Conservation (phyloP, 306 rosid species). For the Cicer arietinum region DNA sequence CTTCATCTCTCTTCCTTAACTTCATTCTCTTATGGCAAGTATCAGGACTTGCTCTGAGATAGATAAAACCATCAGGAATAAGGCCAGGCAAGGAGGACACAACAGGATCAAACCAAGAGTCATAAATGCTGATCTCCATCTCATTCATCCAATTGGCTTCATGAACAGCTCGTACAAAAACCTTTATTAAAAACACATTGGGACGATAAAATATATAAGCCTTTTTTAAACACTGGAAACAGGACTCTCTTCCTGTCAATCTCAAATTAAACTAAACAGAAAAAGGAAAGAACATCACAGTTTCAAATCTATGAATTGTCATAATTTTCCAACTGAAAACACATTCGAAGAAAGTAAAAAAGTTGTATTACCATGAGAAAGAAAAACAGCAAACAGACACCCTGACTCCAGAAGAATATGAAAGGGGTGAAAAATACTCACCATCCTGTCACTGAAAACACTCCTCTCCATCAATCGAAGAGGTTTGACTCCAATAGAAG, state of each 20-base stretch:
- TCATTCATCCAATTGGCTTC: conserved; percentile 99
- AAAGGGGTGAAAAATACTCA: conserved; percentile 47
- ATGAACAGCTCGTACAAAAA: conserved; percentile 95
- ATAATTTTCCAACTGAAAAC: conserved; percentile 16
- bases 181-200: conserved; percentile 60
- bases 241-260: conserved; percentile 39
- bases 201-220: conserved; percentile 51
- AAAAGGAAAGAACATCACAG: conserved; percentile 42
- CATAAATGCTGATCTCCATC: conserved; percentile 98
- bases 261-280: conserved; percentile 38
- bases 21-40: conserved; percentile 96
- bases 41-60: conserved; percentile 98
- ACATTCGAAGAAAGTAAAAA: conserved; percentile 13
- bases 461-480: conserved; percentile 99
- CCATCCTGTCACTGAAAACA: conserved; percentile 98
- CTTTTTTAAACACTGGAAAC: conserved; percentile 42
- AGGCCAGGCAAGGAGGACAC: conserved; percentile 97
- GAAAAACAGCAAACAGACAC: neutral
- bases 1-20: conserved; percentile 81
- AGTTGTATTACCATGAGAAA: neutral
- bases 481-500: conserved; percentile 93
- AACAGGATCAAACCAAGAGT: conserved; percentile 99
- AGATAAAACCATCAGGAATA: conserved; percentile 93
- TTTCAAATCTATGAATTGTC: conserved; percentile 44
- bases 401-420: neutral